phyloP scores from a whole-genome alignment of 768 basidiomycete species.

The Auricularia sp. region DNA sequence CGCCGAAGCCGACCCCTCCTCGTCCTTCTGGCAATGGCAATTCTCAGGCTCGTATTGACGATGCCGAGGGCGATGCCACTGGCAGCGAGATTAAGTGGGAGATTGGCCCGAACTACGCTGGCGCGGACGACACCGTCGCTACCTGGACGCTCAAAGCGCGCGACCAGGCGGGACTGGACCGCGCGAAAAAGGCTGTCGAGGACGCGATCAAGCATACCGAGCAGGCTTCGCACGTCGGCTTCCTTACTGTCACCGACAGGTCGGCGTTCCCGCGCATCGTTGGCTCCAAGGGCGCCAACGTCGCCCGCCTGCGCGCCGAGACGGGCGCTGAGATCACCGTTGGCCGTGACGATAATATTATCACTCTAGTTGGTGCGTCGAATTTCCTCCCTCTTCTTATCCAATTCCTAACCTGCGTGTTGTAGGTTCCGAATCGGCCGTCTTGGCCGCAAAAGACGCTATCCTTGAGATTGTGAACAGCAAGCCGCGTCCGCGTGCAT shows the following conservation, averaged over 20 bases:
- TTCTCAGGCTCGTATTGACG: slow-evolving; percentile 75
- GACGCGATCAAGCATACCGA: slow-evolving; percentile 66
- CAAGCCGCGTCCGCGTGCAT: neutral
- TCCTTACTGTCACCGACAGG: slow-evolving; percentile 74
- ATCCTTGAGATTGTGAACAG: slow-evolving; percentile 42
- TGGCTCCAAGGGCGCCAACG: slow-evolving; percentile 83
- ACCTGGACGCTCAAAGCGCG: slow-evolving; percentile 78
- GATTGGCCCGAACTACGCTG: slow-evolving; percentile 66
- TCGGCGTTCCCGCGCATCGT: slow-evolving; percentile 88
- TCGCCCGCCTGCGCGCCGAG: slow-evolving; percentile 76
- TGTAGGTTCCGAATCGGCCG: slow-evolving; percentile 57
- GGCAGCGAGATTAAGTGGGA: slow-evolving; percentile 54
- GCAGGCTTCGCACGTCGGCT: slow-evolving; percentile 69
- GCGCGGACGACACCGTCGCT: slow-evolving; percentile 73
- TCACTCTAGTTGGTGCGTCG: slow-evolving; percentile 73
- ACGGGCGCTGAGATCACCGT: slow-evolving; percentile 91
- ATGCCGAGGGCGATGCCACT: slow-evolving; percentile 35
- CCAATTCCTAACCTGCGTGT: slow-evolving; percentile 2
- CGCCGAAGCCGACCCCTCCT: slow-evolving; percentile 50
- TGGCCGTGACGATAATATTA: slow-evolving; percentile 76
- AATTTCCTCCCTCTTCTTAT: neutral
- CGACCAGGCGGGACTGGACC: slow-evolving; percentile 67
- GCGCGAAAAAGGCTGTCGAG: slow-evolving; percentile 55
- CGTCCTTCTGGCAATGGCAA: slow-evolving; percentile 36
- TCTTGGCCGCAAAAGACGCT: slow-evolving; percentile 65